phyloP scores from a whole-genome alignment of 2,329 filamentous ascomycete species.

The Cladosporium sp. region DNA sequence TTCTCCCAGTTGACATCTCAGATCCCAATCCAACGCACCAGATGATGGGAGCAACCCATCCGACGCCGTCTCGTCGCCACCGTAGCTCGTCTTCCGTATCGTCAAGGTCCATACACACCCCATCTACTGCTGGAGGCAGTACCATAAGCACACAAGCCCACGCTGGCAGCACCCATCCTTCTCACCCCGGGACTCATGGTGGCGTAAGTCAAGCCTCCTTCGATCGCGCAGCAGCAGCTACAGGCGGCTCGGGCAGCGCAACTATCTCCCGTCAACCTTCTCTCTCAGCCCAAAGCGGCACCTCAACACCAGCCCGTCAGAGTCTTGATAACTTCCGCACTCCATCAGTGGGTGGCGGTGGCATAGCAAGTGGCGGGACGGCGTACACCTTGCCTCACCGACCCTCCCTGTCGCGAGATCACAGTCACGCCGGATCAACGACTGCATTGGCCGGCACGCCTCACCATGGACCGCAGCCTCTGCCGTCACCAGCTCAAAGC shows the following conservation, averaged over 20 bases:
- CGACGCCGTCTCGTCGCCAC: conserved; percentile 50
- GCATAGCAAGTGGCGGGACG: conserved; percentile 9
- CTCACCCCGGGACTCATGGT: conserved; percentile 17
- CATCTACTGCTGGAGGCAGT: conserved; percentile 15
- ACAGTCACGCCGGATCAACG: conserved; percentile 26
- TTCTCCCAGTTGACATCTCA: conserved; percentile 40
- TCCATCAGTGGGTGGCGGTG: background rate
- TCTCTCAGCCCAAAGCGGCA: conserved; percentile 28
- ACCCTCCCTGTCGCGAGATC: conserved; percentile 29
- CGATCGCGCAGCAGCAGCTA: conserved; percentile 32
- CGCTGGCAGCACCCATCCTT: conserved; percentile 18
- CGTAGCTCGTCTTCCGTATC: conserved; percentile 25
- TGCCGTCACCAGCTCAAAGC: conserved; percentile 21
- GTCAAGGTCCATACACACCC: conserved; percentile 12
- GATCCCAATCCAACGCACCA: conserved; percentile 45
- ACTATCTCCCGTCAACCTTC: conserved; percentile 31
- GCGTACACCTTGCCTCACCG: conserved; percentile 29
- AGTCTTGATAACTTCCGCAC: conserved; percentile 26
- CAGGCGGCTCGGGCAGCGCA: conserved; percentile 13
- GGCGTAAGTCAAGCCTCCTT: conserved; percentile 32
- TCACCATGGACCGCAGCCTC: conserved; percentile 16
- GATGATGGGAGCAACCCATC: conserved; percentile 46
- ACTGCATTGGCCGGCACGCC: conserved; percentile 25
- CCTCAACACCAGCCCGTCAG: conserved; percentile 31
- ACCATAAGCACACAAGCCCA: conserved; percentile 20